Percentiles rank a stretch among this genome's conserved stretches.
phyloP scores from a whole-genome alignment of 768 basidiomycete species.

The Phaeotremella fagi region DNA sequence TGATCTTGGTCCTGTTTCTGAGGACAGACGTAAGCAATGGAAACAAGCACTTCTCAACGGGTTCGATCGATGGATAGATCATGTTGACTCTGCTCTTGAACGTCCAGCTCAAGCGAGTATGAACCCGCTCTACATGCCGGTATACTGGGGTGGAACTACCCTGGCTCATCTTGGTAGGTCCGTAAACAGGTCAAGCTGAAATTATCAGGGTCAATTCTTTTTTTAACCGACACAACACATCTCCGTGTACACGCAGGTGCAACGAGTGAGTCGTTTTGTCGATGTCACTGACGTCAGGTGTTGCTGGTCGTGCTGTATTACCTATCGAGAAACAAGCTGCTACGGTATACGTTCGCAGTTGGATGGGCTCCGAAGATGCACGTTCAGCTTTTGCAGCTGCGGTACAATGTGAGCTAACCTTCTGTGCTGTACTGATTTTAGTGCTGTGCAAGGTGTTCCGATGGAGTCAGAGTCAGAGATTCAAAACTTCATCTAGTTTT shows the following conservation, averaged over 20 bases:
- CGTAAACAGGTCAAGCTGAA: no score
- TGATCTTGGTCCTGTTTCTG: constrained; percentile 16
- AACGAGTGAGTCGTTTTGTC: constrained; percentile 17
- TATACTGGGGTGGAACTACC: constrained; percentile 11
- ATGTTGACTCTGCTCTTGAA: constrained; percentile 5
- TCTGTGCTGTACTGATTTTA: background rate
- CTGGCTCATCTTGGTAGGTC: constrained; percentile 17
- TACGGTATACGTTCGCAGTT: constrained; percentile 15
- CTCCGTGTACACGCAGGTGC: constrained; percentile 19
- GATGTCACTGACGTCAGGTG: background rate
- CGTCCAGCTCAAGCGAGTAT: background rate
- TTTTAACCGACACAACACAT: constrained; percentile 19
- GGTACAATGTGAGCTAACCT: constrained; percentile 5
- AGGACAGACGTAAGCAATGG: constrained; percentile 14
- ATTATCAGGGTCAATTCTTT: constrained; percentile 3
- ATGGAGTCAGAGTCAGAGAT: constrained; percentile 9
- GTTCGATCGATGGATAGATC: constrained; percentile 9
- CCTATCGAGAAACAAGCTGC: constrained; percentile 20
- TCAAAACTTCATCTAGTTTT: constrained; percentile 7
- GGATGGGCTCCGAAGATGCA: constrained; percentile 16
- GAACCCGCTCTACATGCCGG: background rate
- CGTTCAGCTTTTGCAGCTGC: constrained; percentile 8
- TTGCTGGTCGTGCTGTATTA: constrained; percentile 14
- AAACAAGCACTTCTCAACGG: constrained; percentile 11
- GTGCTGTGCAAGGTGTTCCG: constrained; percentile 10